These are phyloP conservation scores for Phlyctochytrium bullatum DNA, from an alignment of 192 early-diverging fungal genomes.

Conservation along the genomic window DNA sequence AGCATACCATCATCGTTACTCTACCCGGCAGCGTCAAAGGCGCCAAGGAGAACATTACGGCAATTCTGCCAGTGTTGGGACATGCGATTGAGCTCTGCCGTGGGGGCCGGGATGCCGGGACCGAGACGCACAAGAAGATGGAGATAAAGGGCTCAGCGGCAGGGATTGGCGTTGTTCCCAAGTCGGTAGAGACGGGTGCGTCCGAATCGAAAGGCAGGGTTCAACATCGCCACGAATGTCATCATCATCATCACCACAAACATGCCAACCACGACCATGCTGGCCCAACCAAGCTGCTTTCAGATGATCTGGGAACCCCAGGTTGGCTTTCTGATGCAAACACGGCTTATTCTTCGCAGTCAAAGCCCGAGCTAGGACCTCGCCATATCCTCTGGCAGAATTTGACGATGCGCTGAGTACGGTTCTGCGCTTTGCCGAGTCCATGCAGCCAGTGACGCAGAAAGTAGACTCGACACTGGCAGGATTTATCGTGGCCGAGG, in stretches of 20 bases:
- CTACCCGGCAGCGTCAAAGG: constrained; percentile 90
- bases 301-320: no score
- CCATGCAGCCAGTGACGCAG: constrained; percentile 29
- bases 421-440: constrained; percentile 43
- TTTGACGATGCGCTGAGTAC: constrained; percentile 64
- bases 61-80: constrained; percentile 68
- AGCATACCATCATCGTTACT: constrained; percentile 69
- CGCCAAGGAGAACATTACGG: constrained; percentile 76
- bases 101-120: constrained; percentile 53
- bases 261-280: constrained; percentile 18
- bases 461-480: constrained; percentile 48
- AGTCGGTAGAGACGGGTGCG: no score
- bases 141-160: constrained; percentile 5
- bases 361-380: constrained; percentile 63
- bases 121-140: constrained; percentile 54
- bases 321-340: no score
- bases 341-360: no score
- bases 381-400: constrained; percentile 78
- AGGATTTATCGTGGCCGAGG: constrained; percentile 71
- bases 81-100: constrained; percentile 76
- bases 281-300: constrained; percentile 37
- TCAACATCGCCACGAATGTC: constrained; percentile 11
- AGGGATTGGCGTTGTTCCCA: no score
- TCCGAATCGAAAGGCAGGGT: no score
- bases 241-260: constrained; percentile 45